phyloP scores from a whole-genome alignment of 139 green algal species.

The Chlamydomonas sphaeroides region DNA sequence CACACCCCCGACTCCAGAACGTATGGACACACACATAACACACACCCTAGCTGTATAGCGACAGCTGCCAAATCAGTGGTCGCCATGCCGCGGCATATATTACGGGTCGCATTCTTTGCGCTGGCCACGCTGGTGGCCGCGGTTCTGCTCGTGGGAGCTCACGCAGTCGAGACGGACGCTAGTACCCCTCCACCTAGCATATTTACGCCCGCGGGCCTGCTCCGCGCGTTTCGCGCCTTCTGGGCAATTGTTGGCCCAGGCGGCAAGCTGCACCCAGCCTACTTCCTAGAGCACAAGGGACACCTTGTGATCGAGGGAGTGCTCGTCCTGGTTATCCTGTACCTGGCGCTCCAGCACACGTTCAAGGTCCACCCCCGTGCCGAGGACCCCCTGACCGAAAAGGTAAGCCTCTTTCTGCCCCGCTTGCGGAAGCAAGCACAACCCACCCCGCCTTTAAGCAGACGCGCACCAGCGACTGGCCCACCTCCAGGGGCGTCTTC shows the following conservation, averaged over 20 bases:
- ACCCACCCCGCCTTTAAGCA: too few species aligned
- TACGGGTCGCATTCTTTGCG: too few species aligned
- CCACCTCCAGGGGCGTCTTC: too few species aligned
- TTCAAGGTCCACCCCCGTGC: constrained; percentile 61
- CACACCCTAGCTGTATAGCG: too few species aligned
- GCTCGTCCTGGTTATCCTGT: constrained; percentile 79
- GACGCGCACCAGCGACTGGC: too few species aligned
- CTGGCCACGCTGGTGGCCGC: background rate
- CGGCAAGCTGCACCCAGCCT: constrained; percentile 79
- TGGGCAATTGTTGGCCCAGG: constrained; percentile 82
- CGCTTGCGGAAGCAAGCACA: background rate
- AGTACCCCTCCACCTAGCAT: background rate
- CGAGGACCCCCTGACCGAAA: constrained; percentile 78
- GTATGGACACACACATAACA: too few species aligned
- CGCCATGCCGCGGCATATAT: too few species aligned
- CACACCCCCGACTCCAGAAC: too few species aligned
- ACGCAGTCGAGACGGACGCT: background rate
- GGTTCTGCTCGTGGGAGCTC: background rate
- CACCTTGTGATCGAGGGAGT: constrained; percentile 84
- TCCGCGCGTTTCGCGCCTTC: constrained; percentile 50
- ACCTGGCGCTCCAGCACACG: constrained; percentile 76
- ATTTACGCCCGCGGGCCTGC: background rate
- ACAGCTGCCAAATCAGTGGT: too few species aligned
- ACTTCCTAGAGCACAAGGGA: constrained; percentile 84
- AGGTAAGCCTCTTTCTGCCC: constrained; percentile 50